Base-by-base conservation (phyloP, 208 protist species). In the Balamuthia mandrillaris region DNA sequence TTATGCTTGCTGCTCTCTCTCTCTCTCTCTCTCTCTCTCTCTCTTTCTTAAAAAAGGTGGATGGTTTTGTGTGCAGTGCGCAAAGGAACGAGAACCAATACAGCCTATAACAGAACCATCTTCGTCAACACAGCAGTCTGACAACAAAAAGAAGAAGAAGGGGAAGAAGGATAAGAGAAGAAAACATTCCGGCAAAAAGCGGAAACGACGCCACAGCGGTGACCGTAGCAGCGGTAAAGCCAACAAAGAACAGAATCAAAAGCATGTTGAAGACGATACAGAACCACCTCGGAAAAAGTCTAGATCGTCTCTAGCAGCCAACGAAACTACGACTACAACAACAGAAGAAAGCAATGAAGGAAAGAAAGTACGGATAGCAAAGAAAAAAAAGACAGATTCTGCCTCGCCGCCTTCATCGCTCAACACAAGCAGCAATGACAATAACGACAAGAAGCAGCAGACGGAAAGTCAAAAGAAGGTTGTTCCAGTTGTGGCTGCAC, bases 11-110 rank as follows among this genome's bases (percentile, higher is more conserved):
- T n/a, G n/a, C n/a, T n/a, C n/a, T n/a, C n/a, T n/a, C n/a, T n/a
- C n/a, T n/a, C n/a, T n/a, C n/a, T n/a, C n/a, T n/a, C n/a, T n/a
- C n/a, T n/a, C n/a, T n/a, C n/a, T n/a, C n/a, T n/a, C n/a, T n/a
- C n/a, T n/a, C n/a, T n/a, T n/a, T n/a, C n/a, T n/a, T n/a, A n/a
- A n/a, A n/a, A 78, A 29, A 3, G 68, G 68, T 29, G 68, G 68
- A 2, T 78, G 68, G 68, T 78, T 78, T 49, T 78, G 68, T n/a
- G 10, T 12, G 29, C 45, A 78, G 45, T 78, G 68, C 68, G 68
- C 58, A 27, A 49, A 78, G 68, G 24, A 21, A 33, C 6, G 16
- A 1, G 35, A 2, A 49, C 41, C 39, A 24, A 65, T 77, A 37
- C 6, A 6, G 18, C 61, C 27, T 7, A 29, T 52, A 9, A 21